Conservation (phyloP, 176 grass and related monocot species). For the Carex scoparia region DNA sequence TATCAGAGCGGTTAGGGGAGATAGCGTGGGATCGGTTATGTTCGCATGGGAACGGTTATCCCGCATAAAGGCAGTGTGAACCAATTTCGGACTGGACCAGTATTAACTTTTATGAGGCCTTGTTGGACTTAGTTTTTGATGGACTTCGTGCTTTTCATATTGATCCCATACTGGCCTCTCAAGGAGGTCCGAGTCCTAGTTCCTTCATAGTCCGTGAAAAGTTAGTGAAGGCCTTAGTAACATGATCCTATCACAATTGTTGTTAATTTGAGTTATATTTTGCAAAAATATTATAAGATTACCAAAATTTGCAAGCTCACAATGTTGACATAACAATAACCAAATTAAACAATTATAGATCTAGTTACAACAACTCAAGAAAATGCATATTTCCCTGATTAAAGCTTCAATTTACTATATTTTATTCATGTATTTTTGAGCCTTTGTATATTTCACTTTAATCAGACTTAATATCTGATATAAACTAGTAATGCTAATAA, state of each 20-base stretch:
- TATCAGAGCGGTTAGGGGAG: too few relatives aligned
- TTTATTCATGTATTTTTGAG: conserved; percentile 5
- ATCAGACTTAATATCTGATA: background rate
- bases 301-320: background rate
- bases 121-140: too few relatives aligned
- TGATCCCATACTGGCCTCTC: too few relatives aligned
- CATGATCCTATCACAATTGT: background rate
- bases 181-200: too few relatives aligned
- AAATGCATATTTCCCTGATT: background rate
- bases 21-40: too few relatives aligned
- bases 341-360: background rate
- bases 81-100: too few relatives aligned
- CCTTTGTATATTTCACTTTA: background rate
- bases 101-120: too few relatives aligned
- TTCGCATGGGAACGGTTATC: too few relatives aligned
- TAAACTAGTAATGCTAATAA: background rate
- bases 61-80: too few relatives aligned
- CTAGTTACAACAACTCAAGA: background rate
- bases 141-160: too few relatives aligned
- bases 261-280: background rate
- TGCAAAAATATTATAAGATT: background rate
- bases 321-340: background rate
- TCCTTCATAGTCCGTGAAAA: too few relatives aligned
- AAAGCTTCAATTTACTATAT: background rate
- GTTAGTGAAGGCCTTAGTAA: too few relatives aligned